Conservation (phyloP, 345 rosid species). For the Syzygium jambos region DNA sequence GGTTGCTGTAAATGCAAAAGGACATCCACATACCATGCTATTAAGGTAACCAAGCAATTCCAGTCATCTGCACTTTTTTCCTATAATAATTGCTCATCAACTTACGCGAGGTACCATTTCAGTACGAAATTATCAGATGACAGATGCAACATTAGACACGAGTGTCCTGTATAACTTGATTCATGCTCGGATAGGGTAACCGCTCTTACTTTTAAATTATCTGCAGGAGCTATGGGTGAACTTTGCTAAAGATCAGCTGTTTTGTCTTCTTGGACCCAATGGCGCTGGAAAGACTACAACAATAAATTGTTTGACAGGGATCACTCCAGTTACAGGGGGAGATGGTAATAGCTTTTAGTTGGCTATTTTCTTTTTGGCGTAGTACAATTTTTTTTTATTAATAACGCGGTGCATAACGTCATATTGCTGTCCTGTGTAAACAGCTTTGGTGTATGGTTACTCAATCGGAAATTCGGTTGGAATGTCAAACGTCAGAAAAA, state of each 20-base stretch:
- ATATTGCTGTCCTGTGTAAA: not conserved
- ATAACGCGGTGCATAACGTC: not conserved
- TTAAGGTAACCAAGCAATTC: slow-evolving; percentile 36
- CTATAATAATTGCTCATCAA: not conserved
- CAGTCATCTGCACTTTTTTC: not conserved
- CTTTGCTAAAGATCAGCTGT: slow-evolving; percentile 72
- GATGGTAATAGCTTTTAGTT: slow-evolving; percentile 45
- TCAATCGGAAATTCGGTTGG: slow-evolving; percentile 74
- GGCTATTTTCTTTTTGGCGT: not conserved
- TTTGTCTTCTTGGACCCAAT: slow-evolving; percentile 97
- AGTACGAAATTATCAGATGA: not conserved
- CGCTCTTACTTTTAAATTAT: not conserved
- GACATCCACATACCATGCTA: slow-evolving; percentile 78
- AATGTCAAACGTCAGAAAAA: slow-evolving; percentile 73
- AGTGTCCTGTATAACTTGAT: not conserved
- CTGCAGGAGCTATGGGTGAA: slow-evolving; percentile 81
- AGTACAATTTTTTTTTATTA: not conserved
- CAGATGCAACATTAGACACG: not conserved
- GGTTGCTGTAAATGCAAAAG: slow-evolving; percentile 70
- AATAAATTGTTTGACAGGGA: slow-evolving; percentile 88
- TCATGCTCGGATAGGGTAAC: not conserved
- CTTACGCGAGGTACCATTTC: not conserved
- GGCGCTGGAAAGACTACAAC: slow-evolving; percentile 98
- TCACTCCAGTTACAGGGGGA: slow-evolving; percentile 79
- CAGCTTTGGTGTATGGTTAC: slow-evolving; percentile 78